Evolutionary conservation across 2,329 filamentous ascomycete genomes (phyloP).

Genomic region (Aspergillus intermedius): DNA sequence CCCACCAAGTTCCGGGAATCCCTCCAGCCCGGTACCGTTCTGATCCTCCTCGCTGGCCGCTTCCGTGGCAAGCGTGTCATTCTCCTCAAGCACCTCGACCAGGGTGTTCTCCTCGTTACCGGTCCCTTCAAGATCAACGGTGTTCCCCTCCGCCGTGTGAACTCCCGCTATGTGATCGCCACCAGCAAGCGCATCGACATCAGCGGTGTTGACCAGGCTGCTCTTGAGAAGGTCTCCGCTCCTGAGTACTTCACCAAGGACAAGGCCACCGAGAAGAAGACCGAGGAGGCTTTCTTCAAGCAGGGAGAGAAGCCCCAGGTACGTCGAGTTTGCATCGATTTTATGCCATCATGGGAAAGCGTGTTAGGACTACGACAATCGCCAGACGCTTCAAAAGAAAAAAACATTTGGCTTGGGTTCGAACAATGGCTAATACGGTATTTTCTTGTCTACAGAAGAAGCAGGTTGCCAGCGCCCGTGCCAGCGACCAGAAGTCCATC

Average conservation of each 20-base stretch:
- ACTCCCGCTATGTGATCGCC: conserved; percentile 46
- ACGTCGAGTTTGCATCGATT: conserved; percentile 33
- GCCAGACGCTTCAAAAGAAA: no score
- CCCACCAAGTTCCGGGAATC: conserved; percentile 79
- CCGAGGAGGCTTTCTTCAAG: conserved; percentile 99
- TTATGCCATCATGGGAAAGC: no score
- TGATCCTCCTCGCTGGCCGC: conserved; percentile 98
- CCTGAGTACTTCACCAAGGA: conserved; percentile 94
- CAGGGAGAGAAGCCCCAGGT: conserved; percentile 97
- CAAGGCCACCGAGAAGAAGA: conserved; percentile 86
- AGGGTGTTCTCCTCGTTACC: conserved; percentile 97
- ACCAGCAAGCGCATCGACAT: conserved; percentile 52
- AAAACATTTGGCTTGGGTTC: background rate
- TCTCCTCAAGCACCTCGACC: conserved; percentile 93
- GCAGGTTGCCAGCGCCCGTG: conserved; percentile 83
- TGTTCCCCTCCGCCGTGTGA: conserved; percentile 80
- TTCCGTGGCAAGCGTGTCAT: conserved; percentile 99
- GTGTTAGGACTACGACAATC: no score
- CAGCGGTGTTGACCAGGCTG: conserved; percentile 65
- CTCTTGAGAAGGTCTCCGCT: conserved; percentile 77
- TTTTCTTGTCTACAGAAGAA: conserved; percentile 69
- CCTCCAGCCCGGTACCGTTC: conserved; percentile 88
- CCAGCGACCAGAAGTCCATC: conserved; percentile 95
- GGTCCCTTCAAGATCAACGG: conserved; percentile 99
- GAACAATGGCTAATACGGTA: background rate